Percentiles rank a stretch among this genome's conserved stretches.
Evolutionary conservation across 2,329 filamentous ascomycete species (phyloP).

Genomic region (Mariannaea sp.): DNA sequence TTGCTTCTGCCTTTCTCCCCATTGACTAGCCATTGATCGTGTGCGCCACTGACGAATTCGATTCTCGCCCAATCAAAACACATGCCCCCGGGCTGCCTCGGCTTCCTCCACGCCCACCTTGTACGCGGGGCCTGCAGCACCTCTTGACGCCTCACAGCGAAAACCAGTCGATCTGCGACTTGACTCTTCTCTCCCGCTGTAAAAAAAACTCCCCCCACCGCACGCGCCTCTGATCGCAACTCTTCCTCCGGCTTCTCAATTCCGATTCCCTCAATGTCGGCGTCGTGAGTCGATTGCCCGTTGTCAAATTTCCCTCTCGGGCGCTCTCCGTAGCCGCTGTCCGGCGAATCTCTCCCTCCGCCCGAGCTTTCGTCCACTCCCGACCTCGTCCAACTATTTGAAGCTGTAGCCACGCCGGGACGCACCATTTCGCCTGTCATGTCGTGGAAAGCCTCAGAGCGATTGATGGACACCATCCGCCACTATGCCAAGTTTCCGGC

Average conservation of each 20-base stretch:
- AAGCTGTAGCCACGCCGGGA: conserved; percentile 10
- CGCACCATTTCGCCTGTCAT: conserved; percentile 57
- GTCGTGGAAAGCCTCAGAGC: conserved; percentile 91
- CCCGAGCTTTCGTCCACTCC: conserved; percentile 34
- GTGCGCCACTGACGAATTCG: conserved; percentile 18
- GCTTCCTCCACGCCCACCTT: conserved; percentile 32
- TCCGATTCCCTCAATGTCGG: conserved; percentile 35
- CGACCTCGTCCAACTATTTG: conserved; percentile 20
- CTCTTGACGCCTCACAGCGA: conserved; percentile 14
- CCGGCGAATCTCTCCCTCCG: conserved; percentile 33
- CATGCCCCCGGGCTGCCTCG: conserved; percentile 33
- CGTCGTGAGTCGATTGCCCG: conserved; percentile 34
- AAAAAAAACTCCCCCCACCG: conserved; percentile 25
- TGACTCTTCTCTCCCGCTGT: conserved; percentile 26
- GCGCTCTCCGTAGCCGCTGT: conserved; percentile 30
- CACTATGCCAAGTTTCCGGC: conserved; percentile 97
- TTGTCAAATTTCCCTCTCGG: conserved; percentile 29
- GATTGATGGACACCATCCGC: conserved; percentile 94
- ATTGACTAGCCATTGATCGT: conserved; percentile 8
- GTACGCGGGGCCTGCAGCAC: conserved; percentile 35
- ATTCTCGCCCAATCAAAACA: conserved; percentile 11
- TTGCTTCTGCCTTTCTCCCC: conserved; percentile 18
- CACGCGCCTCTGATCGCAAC: conserved; percentile 19
- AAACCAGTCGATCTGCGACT: conserved; percentile 22
- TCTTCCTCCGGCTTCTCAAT: not conserved